These are phyloP conservation scores for Rhizophagus clarus DNA, from an alignment of 192 early-diverging fungal genomes.

Conservation along the genomic window DNA sequence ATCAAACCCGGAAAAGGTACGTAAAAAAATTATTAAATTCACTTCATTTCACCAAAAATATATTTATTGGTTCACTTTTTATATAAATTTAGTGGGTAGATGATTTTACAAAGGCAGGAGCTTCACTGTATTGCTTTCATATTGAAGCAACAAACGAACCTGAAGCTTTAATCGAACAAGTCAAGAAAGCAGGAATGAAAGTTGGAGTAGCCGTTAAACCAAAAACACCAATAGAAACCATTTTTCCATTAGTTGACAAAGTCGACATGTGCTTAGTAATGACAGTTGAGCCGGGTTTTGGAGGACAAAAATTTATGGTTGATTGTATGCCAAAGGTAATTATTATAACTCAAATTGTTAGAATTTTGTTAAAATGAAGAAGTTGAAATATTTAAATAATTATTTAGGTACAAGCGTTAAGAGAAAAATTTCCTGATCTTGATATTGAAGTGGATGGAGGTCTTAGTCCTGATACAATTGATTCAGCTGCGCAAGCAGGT, in stretches of 20 bases:
- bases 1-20: slow-evolving; percentile 48
- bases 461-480: slow-evolving; percentile 80
- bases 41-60: background rate
- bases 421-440: slow-evolving; percentile 76
- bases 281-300: slow-evolving; percentile 98
- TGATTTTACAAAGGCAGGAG: slow-evolving; percentile 91
- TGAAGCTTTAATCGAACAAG: slow-evolving; percentile 72
- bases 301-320: slow-evolving; percentile 92
- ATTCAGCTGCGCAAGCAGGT: slow-evolving; percentile 82
- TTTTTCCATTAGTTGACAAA: slow-evolving; percentile 57
- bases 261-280: slow-evolving; percentile 92
- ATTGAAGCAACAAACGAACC: slow-evolving; percentile 85
- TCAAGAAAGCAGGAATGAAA: slow-evolving; percentile 87
- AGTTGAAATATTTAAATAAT: background rate
- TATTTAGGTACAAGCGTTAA: slow-evolving; percentile 59
- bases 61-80: background rate
- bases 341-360: background rate
- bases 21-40: background rate
- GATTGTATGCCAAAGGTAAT: slow-evolving; percentile 84
- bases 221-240: slow-evolving; percentile 68
- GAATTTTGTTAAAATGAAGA: background rate
- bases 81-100: slow-evolving; percentile 74
- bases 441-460: slow-evolving; percentile 98
- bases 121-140: slow-evolving; percentile 88
- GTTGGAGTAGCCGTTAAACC: slow-evolving; percentile 93